Evolutionary conservation across 75 land plant species (phyloP), one percentile per base, ranked within the genome.

Genomic region (Larix kaempferi): DNA sequence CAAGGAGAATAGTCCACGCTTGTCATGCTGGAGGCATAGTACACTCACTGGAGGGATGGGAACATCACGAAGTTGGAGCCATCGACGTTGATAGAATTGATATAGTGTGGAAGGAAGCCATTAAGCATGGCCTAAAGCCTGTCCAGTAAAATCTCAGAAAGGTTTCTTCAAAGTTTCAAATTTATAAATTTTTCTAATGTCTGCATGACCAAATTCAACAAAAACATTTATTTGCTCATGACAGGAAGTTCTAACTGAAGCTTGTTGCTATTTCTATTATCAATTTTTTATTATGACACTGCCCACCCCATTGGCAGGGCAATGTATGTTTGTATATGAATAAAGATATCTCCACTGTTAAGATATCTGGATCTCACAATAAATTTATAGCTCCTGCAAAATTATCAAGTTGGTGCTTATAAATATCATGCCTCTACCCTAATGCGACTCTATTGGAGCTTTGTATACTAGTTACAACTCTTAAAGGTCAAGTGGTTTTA

Each of bases 1-100:
- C 81, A 11, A 64, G 98, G 77, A 92, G 94, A 76, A 89, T 90
- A 6, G 97, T 95, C n/a, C 95, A 93, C 59, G 98, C 98, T 2
- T 95, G 98, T 76, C 98, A 95, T 77, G 98, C 98, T 0, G 98
- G 98, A 8, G 98, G 98, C 1, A 81, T 90, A 60, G 86, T 95
- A 4, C 98, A 93, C 78, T 77, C 75, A 2, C 75, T 92, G 52
- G 96, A 93, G 78, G 89, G 91, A 1, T 93, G 90, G 90, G 83
- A 73, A 0, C 94, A 93, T 85, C 96, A 93, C 33, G 96, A 93
- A 82, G 96, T 93, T 21, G 96, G 96, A 12, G 89, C 90, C 12
- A 89, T 91, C 16, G 92, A 92, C 2, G 96, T 93, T 56, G 84
- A 84, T 23, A 71, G 86, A 54, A 92, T 93, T 64, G 96, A 91